These are phyloP conservation scores for Trichoderma koningiopsis DNA, from an alignment of 2,329 filamentous ascomycete species.

Conservation along the genomic window DNA sequence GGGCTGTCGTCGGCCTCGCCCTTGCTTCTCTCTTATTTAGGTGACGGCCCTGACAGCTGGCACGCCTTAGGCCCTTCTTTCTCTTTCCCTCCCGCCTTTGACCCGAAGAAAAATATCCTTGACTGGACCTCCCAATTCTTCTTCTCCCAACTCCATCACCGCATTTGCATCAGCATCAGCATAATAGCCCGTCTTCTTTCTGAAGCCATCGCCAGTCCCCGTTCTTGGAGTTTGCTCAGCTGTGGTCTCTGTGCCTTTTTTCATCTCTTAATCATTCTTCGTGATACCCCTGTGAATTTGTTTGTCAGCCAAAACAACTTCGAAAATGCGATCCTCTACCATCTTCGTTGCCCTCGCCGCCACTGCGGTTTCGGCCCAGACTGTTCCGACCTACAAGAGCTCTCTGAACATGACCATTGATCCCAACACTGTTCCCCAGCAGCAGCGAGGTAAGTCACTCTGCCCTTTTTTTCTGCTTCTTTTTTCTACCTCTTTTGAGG, in stretches of 20 bases:
- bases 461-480: no score
- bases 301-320: constrained; percentile 24
- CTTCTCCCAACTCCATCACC: constrained; percentile 24
- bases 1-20: constrained; percentile 25
- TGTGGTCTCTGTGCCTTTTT: constrained; percentile 14
- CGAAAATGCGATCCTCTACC: constrained; percentile 47
- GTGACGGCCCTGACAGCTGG: constrained; percentile 25
- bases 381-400: constrained; percentile 47
- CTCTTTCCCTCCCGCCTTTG: constrained; percentile 16
- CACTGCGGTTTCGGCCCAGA: constrained; percentile 46
- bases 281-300: constrained; percentile 18
- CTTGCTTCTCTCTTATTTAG: constrained; percentile 27
- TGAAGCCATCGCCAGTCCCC: constrained; percentile 5
- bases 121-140: constrained; percentile 6
- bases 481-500: neutral
- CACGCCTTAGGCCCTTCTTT: constrained; percentile 15
- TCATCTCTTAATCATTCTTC: neutral
- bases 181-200: constrained; percentile 23
- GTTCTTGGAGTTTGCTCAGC: constrained; percentile 17
- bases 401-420: constrained; percentile 48
- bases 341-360: constrained; percentile 50
- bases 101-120: neutral
- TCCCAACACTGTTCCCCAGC: constrained; percentile 39
- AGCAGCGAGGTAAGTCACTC: constrained; percentile 44
- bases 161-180: constrained; percentile 25